A percentile compares a stretch with the other conserved stretches of the same genome.
Conservation (phyloP, 108 stramenopile genomes). For the Cyclotella choctawhatcheeana region DNA sequence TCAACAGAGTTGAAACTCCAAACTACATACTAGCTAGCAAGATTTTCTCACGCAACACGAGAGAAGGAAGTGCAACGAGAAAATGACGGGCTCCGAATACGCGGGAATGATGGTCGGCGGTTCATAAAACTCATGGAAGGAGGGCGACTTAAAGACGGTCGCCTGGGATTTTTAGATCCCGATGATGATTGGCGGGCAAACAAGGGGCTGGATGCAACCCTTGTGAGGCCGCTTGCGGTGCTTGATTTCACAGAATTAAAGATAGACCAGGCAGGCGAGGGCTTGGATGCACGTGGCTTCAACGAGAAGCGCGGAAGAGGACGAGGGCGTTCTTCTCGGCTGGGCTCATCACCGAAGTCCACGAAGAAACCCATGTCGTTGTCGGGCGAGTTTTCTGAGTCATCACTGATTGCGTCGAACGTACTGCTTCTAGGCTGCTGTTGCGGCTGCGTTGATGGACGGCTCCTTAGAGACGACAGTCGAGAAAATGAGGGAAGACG, state of each 20-base stretch:
- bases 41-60: neutral
- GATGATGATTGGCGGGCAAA: neutral
- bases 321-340: neutral
- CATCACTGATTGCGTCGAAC: neutral
- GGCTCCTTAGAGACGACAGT: neutral
- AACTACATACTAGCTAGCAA: no score
- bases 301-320: neutral
- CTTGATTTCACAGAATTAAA: neutral
- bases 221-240: neutral
- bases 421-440: neutral
- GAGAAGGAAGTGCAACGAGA: neutral
- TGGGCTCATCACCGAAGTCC: neutral
- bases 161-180: neutral
- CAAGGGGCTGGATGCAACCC: neutral
- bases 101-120: neutral
- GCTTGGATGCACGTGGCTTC: neutral
- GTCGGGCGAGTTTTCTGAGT: neutral
- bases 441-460: neutral
- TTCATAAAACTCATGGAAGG: neutral
- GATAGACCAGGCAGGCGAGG: neutral
- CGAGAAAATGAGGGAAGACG: neutral
- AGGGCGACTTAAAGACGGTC: neutral
- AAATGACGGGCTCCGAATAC: neutral
- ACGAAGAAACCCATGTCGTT: neutral
- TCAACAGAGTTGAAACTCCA: no score